Conservation (phyloP, 768 basidiomycete genomes). For the Clathrus columnatus region DNA sequence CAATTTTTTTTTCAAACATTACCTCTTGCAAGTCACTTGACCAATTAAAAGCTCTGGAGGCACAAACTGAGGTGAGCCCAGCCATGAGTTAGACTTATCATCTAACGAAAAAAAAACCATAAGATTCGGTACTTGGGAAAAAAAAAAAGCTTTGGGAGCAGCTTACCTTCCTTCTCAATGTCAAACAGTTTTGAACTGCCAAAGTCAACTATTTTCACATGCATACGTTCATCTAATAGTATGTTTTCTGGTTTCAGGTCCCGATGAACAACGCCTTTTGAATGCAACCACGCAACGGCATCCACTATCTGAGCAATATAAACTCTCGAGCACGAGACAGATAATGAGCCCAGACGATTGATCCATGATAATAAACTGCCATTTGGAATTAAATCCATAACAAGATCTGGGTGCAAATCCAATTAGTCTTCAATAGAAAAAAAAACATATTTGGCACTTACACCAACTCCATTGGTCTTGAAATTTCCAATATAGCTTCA, state of each 20-base stretch:
- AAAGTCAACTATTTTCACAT: slow-evolving; percentile 95
- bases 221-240: slow-evolving; percentile 75
- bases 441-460: slow-evolving; percentile 15
- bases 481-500: slow-evolving; percentile 30
- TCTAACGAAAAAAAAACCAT: slow-evolving; percentile 23
- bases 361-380: slow-evolving; percentile 72
- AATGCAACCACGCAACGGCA: slow-evolving; percentile 85
- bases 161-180: slow-evolving; percentile 21
- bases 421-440: neutral
- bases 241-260: slow-evolving; percentile 86
- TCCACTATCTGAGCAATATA: slow-evolving; percentile 89
- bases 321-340: slow-evolving; percentile 62
- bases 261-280: slow-evolving; percentile 83
- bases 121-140: slow-evolving; percentile 20
- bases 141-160: slow-evolving; percentile 4
- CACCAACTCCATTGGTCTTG: slow-evolving; percentile 28
- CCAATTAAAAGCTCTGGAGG: slow-evolving; percentile 75
- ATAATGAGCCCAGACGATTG: slow-evolving; percentile 77
- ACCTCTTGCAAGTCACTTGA: slow-evolving; percentile 74
- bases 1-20: slow-evolving; percentile 9
- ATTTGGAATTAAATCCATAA: slow-evolving; percentile 66
- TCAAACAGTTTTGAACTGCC: slow-evolving; percentile 81
- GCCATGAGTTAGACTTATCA: slow-evolving; percentile 62
- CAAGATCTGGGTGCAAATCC: slow-evolving; percentile 50
- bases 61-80: slow-evolving; percentile 87